Percentiles rank a stretch among this genome's conserved stretches.
These are phyloP conservation scores for Starmera dryadoides DNA, from an alignment of 805 yeast genomes.

Conservation along the genomic window DNA sequence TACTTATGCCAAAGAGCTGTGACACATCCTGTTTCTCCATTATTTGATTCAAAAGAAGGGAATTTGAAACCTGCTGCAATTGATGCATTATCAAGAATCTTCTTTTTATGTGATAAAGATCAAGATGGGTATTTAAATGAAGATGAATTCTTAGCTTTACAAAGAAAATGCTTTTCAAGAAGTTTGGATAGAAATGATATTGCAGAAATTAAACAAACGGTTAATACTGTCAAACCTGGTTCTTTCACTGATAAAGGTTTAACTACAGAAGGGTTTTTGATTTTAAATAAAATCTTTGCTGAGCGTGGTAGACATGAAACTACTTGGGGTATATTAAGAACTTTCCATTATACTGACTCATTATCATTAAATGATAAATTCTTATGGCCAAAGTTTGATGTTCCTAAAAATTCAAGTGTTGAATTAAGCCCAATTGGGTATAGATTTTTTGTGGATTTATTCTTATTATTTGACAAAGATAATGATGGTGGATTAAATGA, in stretches of 20 bases:
- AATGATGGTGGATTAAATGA: slow-evolving; percentile 93
- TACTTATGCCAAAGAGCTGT: slow-evolving; percentile 92
- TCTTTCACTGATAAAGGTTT: slow-evolving; percentile 44
- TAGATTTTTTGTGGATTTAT: slow-evolving; percentile 83
- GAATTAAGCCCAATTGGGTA: slow-evolving; percentile 92
- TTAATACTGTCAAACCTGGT: slow-evolving; percentile 22
- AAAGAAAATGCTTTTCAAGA: slow-evolving; percentile 67
- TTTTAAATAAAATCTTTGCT: slow-evolving; percentile 74
- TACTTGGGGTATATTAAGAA: slow-evolving; percentile 87
- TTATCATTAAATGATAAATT: slow-evolving; percentile 75
- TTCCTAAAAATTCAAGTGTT: slow-evolving; percentile 68
- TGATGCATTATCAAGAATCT: slow-evolving; percentile 72
- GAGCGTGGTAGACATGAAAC: slow-evolving; percentile 95
- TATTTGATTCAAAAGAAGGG: slow-evolving; percentile 88
- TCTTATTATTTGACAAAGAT: slow-evolving; percentile 82
- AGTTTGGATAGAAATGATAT: slow-evolving; percentile 44
- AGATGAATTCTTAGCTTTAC: slow-evolving; percentile 63
- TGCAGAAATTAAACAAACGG: slow-evolving; percentile 32
- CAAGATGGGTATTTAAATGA: slow-evolving; percentile 80
- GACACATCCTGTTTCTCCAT: slow-evolving; percentile 86
- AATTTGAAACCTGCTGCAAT: slow-evolving; percentile 70
- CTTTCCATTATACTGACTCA: slow-evolving; percentile 89
- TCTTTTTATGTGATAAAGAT: slow-evolving; percentile 79
- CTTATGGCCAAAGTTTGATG: slow-evolving; percentile 72
- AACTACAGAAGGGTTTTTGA: slow-evolving; percentile 66